Evolutionary conservation across 2,329 filamentous ascomycete genomes (phyloP).

Genomic region (Septoria petroselini): DNA sequence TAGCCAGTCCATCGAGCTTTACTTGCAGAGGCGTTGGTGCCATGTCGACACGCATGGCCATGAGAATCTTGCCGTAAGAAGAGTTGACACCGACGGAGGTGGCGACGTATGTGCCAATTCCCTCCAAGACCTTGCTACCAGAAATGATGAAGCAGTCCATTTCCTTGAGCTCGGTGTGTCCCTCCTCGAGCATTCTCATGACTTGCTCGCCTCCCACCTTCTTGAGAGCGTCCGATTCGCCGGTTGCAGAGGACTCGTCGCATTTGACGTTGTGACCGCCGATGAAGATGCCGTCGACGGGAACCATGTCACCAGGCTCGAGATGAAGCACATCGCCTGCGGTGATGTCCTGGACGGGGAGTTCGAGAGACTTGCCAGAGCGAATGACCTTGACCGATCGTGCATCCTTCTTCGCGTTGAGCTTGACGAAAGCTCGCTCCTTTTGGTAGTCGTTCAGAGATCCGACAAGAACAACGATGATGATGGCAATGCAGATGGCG

Average conservation of each 20-base stretch:
- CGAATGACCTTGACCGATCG: conserved; percentile 70
- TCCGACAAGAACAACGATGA: conserved; percentile 71
- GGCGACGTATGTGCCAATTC: conserved; percentile 71
- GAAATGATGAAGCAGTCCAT: conserved; percentile 84
- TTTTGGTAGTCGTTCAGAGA: conserved; percentile 81
- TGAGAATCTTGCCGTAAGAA: conserved; percentile 72
- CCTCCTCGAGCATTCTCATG: conserved; percentile 58
- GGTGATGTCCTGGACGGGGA: conserved; percentile 67
- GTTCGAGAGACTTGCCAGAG: conserved; percentile 66
- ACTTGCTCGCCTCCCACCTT: conserved; percentile 66
- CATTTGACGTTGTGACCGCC: conserved; percentile 65
- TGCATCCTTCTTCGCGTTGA: conserved; percentile 77
- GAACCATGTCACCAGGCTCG: conserved; percentile 69
- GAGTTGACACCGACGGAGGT: conserved; percentile 74
- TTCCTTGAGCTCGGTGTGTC: conserved; percentile 61
- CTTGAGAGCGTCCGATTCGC: conserved; percentile 69
- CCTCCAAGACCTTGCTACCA: conserved; percentile 73
- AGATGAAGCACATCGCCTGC: conserved; percentile 72
- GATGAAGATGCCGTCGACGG: conserved; percentile 68
- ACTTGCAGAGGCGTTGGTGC: conserved; percentile 75
- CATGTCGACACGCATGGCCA: conserved; percentile 72
- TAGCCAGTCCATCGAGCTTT: conserved; percentile 74
- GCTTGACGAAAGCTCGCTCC: conserved; percentile 73
- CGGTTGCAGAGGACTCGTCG: conserved; percentile 72
- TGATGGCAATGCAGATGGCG: conserved; percentile 73